These are phyloP conservation scores for Aspergillus sp. DNA, from an alignment of 2,329 filamentous ascomycete genomes.

Conservation along the genomic window DNA sequence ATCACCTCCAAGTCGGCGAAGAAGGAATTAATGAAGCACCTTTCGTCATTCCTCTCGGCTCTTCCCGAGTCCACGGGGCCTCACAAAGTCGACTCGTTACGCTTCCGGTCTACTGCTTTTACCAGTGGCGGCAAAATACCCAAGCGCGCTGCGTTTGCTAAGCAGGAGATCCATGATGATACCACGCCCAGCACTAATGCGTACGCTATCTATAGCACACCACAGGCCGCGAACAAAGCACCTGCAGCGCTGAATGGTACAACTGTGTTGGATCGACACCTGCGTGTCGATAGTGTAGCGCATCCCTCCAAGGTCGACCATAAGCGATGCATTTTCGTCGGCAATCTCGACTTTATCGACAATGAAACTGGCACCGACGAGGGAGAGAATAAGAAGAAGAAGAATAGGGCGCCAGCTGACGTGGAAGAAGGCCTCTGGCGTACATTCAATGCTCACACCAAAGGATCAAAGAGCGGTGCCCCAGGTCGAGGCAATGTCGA, in stretches of 20 bases:
- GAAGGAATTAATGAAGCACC: slow-evolving; percentile 73
- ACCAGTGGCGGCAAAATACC: slow-evolving; percentile 68
- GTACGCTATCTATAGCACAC: slow-evolving; percentile 83
- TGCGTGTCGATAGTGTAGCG: slow-evolving; percentile 86
- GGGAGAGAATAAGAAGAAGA: slow-evolving; percentile 67
- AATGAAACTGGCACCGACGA: slow-evolving; percentile 71
- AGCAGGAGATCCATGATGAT: slow-evolving; percentile 82
- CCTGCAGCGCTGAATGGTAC: slow-evolving; percentile 78
- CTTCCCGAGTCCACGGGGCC: slow-evolving; percentile 50
- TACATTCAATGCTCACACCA: slow-evolving; percentile 39
- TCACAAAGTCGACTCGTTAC: slow-evolving; percentile 83
- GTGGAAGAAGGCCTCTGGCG: slow-evolving; percentile 75
- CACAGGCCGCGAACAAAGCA: slow-evolving; percentile 72
- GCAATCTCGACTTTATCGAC: slow-evolving; percentile 94
- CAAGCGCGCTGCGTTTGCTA: slow-evolving; percentile 92
- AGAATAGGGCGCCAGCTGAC: slow-evolving; percentile 75
- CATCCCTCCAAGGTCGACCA: slow-evolving; percentile 82
- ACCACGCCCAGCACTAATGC: slow-evolving; percentile 94
- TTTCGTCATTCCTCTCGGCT: slow-evolving; percentile 69
- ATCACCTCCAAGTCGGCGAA: slow-evolving; percentile 80
- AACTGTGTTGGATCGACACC: slow-evolving; percentile 78
- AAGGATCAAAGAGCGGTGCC: slow-evolving; percentile 27
- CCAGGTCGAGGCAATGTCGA: slow-evolving; percentile 75
- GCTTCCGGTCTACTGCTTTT: slow-evolving; percentile 92
- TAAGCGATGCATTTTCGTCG: slow-evolving; percentile 90